phyloP scores from a whole-genome alignment of 768 basidiomycete genomes.

The Hygrocybe coccinea region DNA sequence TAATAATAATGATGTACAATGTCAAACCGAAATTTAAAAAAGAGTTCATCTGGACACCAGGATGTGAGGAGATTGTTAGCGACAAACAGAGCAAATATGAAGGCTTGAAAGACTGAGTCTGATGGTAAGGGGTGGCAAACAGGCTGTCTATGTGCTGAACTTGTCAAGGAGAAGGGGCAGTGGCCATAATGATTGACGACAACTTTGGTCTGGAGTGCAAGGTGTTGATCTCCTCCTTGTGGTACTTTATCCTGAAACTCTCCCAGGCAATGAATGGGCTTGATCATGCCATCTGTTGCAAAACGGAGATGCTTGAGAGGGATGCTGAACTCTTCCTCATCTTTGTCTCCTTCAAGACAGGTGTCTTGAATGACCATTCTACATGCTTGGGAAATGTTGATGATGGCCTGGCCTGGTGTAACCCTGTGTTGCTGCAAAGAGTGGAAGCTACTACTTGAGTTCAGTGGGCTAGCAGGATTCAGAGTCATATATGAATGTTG shows the following conservation, averaged over 20 bases:
- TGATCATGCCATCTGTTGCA: background rate
- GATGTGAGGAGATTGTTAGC: too few species aligned
- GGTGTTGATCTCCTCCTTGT: background rate
- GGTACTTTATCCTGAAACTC: background rate
- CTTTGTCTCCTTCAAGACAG: constrained; percentile 31
- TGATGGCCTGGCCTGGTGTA: background rate
- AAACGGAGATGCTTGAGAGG: constrained; percentile 17
- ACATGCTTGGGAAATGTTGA: constrained; percentile 12
- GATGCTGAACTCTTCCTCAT: constrained; percentile 44
- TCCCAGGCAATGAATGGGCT: background rate
- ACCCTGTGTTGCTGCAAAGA: constrained; percentile 21
- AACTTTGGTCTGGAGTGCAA: too few species aligned
- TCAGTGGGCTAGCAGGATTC: background rate
- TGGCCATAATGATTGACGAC: too few species aligned
- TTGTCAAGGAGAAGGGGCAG: too few species aligned
- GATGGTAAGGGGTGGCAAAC: too few species aligned
- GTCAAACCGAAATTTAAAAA: too few species aligned
- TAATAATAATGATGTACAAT: too few species aligned
- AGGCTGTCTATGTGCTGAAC: too few species aligned
- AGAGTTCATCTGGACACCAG: too few species aligned
- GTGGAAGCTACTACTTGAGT: constrained; percentile 21
- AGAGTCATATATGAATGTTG: background rate
- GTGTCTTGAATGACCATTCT: constrained; percentile 36
- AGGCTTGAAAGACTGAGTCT: too few species aligned
- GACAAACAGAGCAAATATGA: too few species aligned